phyloP scores from a whole-genome alignment of 352 stramenopile species.

The Albugo candida region DNA sequence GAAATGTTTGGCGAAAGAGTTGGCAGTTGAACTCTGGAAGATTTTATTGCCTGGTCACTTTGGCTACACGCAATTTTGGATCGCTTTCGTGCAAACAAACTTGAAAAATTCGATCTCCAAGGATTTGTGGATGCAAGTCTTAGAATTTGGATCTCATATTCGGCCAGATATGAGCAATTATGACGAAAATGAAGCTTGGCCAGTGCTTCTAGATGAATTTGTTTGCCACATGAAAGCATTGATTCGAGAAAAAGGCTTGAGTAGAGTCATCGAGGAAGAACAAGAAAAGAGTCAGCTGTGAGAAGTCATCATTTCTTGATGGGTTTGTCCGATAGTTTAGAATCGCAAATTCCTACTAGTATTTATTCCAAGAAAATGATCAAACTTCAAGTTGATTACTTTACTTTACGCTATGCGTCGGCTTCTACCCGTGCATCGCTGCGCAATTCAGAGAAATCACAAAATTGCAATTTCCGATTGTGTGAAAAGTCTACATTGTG shows the following conservation, averaged over 20 bases:
- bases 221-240: constrained; percentile 38
- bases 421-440: no score
- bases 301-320: no score
- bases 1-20: constrained; percentile 56
- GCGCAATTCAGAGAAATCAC: no score
- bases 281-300: no score
- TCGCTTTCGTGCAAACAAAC: constrained; percentile 38
- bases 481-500: constrained; percentile 31
- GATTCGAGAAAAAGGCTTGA: constrained; percentile 20
- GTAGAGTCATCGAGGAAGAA: constrained; percentile 23
- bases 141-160: constrained; percentile 67
- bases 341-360: no score
- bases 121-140: constrained; percentile 69
- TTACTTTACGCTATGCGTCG: no score
- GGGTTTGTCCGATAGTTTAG: no score
- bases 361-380: no score
- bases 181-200: constrained; percentile 75
- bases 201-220: constrained; percentile 74
- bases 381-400: no score
- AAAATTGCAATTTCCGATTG: not conserved
- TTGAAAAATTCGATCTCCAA: constrained; percentile 65
- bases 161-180: constrained; percentile 57
- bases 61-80: constrained; percentile 37
- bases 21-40: constrained; percentile 53
- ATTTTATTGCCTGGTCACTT: constrained; percentile 48